phyloP scores from a whole-genome alignment of 257 asterid genomes.

The Rehmannia glutinosa region DNA sequence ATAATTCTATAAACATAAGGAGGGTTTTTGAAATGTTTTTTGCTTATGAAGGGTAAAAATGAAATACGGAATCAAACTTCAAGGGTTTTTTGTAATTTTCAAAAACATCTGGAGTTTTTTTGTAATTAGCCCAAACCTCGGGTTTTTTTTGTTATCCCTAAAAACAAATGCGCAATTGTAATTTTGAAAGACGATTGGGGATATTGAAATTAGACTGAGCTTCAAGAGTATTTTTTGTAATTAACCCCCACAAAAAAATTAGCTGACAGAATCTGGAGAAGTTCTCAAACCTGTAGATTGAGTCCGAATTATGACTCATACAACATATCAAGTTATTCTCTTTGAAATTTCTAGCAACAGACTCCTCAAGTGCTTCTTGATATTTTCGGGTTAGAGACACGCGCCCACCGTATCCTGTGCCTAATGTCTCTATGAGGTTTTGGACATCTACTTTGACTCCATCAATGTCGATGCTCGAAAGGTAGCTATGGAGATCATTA shows the following conservation, averaged over 20 bases:
- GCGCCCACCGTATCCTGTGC: constrained; percentile 37
- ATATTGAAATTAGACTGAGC: too few relatives aligned
- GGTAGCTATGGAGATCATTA: constrained; percentile 38
- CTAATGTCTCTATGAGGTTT: constrained; percentile 34
- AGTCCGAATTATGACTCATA: constrained; percentile 31
- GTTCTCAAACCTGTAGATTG: constrained; percentile 31
- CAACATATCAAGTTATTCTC: constrained; percentile 36
- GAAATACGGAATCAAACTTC: too few relatives aligned
- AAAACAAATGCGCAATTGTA: too few relatives aligned
- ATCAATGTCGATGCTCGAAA: constrained; percentile 23
- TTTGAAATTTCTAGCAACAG: constrained; percentile 25
- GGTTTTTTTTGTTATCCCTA: too few relatives aligned
- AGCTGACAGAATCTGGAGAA: not conserved
- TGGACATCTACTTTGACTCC: constrained; percentile 43
- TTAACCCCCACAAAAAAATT: not conserved
- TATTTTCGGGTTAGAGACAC: constrained; percentile 24
- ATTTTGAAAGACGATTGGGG: too few relatives aligned
- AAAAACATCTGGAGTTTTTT: too few relatives aligned
- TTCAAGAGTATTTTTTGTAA: not conserved
- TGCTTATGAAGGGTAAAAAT: too few relatives aligned
- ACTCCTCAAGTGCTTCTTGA: constrained; percentile 33
- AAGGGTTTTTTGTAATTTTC: too few relatives aligned
- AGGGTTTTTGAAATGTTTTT: too few relatives aligned
- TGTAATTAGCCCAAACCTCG: too few relatives aligned
- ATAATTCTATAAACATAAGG: too few relatives aligned